These are phyloP conservation scores for Amanita bisporigera DNA, from an alignment of 1,284 basidiomycete species.

Conservation along the genomic window DNA sequence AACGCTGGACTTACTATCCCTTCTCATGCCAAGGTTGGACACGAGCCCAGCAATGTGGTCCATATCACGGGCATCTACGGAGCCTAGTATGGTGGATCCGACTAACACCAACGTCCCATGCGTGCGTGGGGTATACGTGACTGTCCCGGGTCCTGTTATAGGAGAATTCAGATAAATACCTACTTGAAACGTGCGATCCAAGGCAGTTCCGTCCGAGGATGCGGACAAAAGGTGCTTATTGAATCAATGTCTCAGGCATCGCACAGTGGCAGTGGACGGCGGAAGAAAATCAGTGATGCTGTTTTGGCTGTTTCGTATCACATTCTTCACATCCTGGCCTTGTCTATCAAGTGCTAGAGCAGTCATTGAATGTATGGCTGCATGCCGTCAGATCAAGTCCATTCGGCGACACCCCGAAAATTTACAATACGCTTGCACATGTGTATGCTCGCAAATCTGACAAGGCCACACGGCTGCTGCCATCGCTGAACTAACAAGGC, in stretches of 20 bases:
- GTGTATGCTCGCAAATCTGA: no score
- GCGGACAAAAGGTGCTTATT: not conserved
- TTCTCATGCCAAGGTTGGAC: not conserved
- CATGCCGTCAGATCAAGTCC: not conserved
- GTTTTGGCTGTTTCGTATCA: not conserved
- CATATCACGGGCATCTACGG: not conserved
- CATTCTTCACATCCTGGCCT: no score
- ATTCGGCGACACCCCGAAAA: not conserved
- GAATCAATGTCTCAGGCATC: not conserved
- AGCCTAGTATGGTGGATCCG: not conserved
- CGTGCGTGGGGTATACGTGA: not conserved
- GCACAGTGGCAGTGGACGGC: not conserved
- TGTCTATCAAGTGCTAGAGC: not conserved
- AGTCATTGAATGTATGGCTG: not conserved
- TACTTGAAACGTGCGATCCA: no score
- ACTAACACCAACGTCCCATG: not conserved
- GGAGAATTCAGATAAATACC: not conserved
- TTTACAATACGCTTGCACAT: not conserved
- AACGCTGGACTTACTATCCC: no score
- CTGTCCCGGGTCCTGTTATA: conserved; percentile 3
- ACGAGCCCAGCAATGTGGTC: not conserved
- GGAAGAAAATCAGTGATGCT: not conserved
- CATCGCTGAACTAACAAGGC: not conserved
- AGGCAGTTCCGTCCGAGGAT: not conserved
- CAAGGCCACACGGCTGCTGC: not conserved